Base-by-base conservation (phyloP, 192 early-diverging fungal species). In the Rhizoclosmatium globosum region DNA sequence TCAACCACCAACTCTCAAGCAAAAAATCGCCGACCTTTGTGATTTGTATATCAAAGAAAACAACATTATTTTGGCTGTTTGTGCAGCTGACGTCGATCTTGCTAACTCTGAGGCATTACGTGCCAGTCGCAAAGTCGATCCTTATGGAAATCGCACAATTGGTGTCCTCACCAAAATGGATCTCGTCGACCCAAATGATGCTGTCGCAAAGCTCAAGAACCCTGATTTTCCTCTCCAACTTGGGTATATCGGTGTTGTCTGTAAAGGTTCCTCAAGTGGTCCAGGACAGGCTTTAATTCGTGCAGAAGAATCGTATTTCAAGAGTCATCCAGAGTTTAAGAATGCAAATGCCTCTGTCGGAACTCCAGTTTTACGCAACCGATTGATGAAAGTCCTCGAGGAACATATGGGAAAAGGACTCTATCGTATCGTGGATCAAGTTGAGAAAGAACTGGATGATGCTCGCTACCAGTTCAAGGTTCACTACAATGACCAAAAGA, bases 161-260 rank as follows among this genome's bases (percentile, higher is more conserved):
- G 97, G 98, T 68, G 97, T 99, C 56, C 86, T 99, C 81, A 99
- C 98, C 62, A 99, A 99, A 83, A 91, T 99, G 77, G 98, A 99
- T 79, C 89, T 95, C 31, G 94, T 97, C 0, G 91, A 95, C 65
- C 94, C 96, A 47, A 89, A 91, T 42, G 78, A 81, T 4, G 97
- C 93, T 11, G 92, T 92, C 0, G 87, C 85, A 3, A 94, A 97
- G 81, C 88, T 99, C 44, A 90, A 89, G 44, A 97, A 98, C 62
- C 89, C 92, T 68, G 95, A 99, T 76, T 99, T 98, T 79, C 96
- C 98, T 46, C 82, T 99, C 41, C 92, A 95, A 57, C 84, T 98
- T 19, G 98, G 98, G 11, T 99, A 99, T 79, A 93, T 99, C 79
- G 98, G 98, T 45, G 96, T 99, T 6, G 95, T 98, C 7, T 95